These are phyloP conservation scores for Yamadazyma triangularis DNA, from an alignment of 1,139 yeast genomes.

Conservation along the genomic window DNA sequence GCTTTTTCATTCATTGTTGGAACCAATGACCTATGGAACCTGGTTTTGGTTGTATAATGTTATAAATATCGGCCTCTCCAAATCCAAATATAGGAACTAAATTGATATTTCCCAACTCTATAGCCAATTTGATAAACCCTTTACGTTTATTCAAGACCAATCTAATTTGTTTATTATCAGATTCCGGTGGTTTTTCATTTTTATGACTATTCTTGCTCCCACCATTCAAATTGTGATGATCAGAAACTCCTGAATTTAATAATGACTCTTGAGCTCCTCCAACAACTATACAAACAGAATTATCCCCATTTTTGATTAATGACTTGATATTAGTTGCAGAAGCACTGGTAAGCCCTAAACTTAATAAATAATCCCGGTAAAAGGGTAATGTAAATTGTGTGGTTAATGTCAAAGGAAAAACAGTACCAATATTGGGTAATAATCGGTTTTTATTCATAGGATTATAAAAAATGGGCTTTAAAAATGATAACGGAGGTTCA, in stretches of 20 bases:
- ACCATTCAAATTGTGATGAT: conserved; percentile 31
- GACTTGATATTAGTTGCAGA: conserved; percentile 68
- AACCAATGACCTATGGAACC: conserved; percentile 49
- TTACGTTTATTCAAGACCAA: conserved; percentile 73
- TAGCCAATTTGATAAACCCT: conserved; percentile 86
- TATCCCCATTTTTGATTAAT: conserved; percentile 58
- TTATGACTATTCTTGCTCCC: conserved; percentile 37
- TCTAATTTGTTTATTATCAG: conserved; percentile 9
- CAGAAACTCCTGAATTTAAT: conserved; percentile 40
- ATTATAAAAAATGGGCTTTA: conserved; percentile 41
- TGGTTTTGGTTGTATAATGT: conserved; percentile 53
- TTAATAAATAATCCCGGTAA: conserved; percentile 78
- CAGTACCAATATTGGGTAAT: conserved; percentile 77
- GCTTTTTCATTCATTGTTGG: conserved; percentile 69
- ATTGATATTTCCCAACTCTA: conserved; percentile 70
- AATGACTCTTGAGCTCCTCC: conserved; percentile 96
- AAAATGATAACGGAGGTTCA: conserved; percentile 50
- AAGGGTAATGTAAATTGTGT: conserved; percentile 87
- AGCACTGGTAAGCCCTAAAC: conserved; percentile 84
- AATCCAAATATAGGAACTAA: conserved; percentile 88
- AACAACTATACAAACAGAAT: conserved; percentile 81
- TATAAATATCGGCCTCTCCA: conserved; percentile 84
- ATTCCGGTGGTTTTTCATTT: conserved; percentile 1
- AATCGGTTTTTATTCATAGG: conserved; percentile 39
- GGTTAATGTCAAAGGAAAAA: conserved; percentile 73